Base-by-base conservation (phyloP, 345 rosid species). In the Boechera retrofracta region DNA sequence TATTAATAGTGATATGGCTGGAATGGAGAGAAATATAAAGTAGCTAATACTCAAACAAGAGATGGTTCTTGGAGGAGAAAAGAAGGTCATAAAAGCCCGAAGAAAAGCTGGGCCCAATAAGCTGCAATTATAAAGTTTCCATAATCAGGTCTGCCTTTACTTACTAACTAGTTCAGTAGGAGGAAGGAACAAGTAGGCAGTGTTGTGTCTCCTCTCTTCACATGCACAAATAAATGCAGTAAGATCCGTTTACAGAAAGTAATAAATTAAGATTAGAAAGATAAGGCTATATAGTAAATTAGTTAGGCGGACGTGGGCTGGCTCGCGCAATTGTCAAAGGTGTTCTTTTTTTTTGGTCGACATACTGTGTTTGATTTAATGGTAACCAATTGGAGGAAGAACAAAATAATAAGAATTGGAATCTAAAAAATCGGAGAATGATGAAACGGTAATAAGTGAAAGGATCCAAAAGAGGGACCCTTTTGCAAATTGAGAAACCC, bases 161-260 rank as follows among this genome's bases (percentile, higher is more conserved):
- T 39, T 16, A 31, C 39, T 57, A 32, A 10, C n/a, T 6, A 51
- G 24, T 24, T 11, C 35, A 75, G 42, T 36, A 58, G 63, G 48
- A 48, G 69, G 69, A 69, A 69, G 75, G 70, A 69, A 69, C 80
- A 61, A 61, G 49, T 69, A 69, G 75, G 75, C 62, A 48, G 80
- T 69, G 71, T 33, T 24, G 31, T 69, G 75, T 77, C 71, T 41
- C 57, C 13, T 75, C 29, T 51, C 26, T 39, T 67, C 79, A 67
- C 79, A 51, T 32, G 63, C 69, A 33, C 31, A 24, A 69, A 69
- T 76, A 69, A 76, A 41, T 76, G 75, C 69, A 11, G 32, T 10
- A 38, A 61, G 3, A 29, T 9, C 49, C 49, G 13, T 47, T 75
- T 12, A 58, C 44, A 57, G 16, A 55, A 67, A 33, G 64, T 55